Percentiles rank a stretch among this genome's conserved stretches.
Conservation (phyloP, 352 stramenopile genomes). For the Phytophthora kernoviae region DNA sequence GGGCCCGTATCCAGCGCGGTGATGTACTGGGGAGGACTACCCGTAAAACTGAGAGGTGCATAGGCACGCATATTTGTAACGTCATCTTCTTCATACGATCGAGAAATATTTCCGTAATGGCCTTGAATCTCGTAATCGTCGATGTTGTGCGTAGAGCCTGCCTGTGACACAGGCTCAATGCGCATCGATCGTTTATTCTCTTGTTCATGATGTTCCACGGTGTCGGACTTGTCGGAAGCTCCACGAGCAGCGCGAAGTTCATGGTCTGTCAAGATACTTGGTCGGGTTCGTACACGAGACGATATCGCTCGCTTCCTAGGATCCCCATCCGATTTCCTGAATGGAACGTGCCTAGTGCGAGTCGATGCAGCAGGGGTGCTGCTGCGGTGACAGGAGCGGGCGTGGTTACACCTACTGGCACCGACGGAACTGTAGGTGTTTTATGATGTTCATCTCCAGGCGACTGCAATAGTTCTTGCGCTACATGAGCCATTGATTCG, state of each 20-base stretch:
- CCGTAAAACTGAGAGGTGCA: constrained; percentile 29
- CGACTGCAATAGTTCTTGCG: neutral
- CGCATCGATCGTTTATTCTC: constrained; percentile 25
- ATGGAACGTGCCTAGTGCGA: neutral
- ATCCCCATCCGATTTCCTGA: constrained; percentile 14
- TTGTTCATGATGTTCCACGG: constrained; percentile 13
- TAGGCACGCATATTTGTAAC: constrained; percentile 42
- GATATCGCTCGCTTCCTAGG: constrained; percentile 29
- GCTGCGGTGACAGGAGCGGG: neutral
- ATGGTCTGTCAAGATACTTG: constrained; percentile 21
- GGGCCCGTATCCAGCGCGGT: constrained; percentile 35
- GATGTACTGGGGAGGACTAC: constrained; percentile 39
- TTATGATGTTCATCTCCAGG: constrained; percentile 4
- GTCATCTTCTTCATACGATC: constrained; percentile 37
- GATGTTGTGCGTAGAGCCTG: constrained; percentile 29
- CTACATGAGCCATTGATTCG: neutral
- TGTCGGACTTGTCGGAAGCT: constrained; percentile 13
- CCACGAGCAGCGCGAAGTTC: constrained; percentile 16
- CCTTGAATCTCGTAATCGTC: constrained; percentile 45
- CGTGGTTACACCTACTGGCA: neutral
- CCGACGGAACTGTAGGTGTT: neutral
- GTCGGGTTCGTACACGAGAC: constrained; percentile 21
- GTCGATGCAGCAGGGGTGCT: neutral
- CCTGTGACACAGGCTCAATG: constrained; percentile 33
- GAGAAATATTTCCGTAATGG: constrained; percentile 36